Conservation (phyloP, 257 asterid species). For the Ligustrum vulgare region DNA sequence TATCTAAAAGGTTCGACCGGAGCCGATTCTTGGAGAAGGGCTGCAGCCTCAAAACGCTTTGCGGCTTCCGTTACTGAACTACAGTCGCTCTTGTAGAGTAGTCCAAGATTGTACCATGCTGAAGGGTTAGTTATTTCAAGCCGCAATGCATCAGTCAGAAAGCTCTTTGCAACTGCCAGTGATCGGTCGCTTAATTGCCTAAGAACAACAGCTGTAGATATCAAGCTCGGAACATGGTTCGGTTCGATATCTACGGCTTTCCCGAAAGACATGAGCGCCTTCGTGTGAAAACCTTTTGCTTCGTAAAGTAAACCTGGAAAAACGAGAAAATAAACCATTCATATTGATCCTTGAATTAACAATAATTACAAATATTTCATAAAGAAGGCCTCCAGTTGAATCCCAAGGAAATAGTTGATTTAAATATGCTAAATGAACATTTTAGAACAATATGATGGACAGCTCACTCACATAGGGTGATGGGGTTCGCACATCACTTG, state of each 20-base stretch:
- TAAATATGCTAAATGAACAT: too few species aligned
- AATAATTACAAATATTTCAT: background rate
- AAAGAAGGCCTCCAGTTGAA: background rate
- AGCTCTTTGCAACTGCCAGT: slow-evolving; percentile 67
- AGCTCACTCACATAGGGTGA: too few species aligned
- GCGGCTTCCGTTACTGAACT: slow-evolving; percentile 58
- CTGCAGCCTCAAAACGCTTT: slow-evolving; percentile 92
- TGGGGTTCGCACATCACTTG: too few species aligned
- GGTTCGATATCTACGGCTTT: slow-evolving; percentile 79
- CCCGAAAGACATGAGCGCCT: slow-evolving; percentile 66
- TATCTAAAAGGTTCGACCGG: slow-evolving; percentile 83
- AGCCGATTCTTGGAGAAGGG: slow-evolving; percentile 72
- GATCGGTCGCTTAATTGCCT: slow-evolving; percentile 47
- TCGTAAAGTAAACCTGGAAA: slow-evolving; percentile 62
- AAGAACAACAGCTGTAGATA: slow-evolving; percentile 66
- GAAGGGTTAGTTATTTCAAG: slow-evolving; percentile 71
- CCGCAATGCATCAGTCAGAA: slow-evolving; percentile 71
- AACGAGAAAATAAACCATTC: background rate
- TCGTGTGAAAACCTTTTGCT: slow-evolving; percentile 59
- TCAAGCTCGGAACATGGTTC: slow-evolving; percentile 73
- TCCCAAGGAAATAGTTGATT: too few species aligned
- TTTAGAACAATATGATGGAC: too few species aligned
- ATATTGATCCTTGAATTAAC: background rate
- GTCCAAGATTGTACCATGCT: slow-evolving; percentile 92
- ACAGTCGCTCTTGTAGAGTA: slow-evolving; percentile 55